These are phyloP conservation scores for Ogataea trehalophila DNA, from an alignment of 805 yeast species.

Conservation along the genomic window DNA sequence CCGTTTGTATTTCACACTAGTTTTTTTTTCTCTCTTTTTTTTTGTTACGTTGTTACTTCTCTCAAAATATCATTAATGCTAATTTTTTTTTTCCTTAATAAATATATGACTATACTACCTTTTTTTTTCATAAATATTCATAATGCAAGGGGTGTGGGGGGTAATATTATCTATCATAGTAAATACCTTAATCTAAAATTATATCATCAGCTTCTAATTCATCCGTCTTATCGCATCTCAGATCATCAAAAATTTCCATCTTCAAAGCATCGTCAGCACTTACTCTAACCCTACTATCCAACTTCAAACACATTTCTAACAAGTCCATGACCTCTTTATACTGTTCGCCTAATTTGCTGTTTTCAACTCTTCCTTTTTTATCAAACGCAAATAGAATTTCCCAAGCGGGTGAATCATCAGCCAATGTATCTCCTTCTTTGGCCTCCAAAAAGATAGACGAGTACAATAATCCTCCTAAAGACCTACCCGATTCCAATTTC, in stretches of 20 bases:
- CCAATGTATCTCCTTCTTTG: slow-evolving; percentile 53
- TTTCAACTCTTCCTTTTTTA: slow-evolving; percentile 34
- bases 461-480: slow-evolving; percentile 37
- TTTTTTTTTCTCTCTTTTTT: neutral
- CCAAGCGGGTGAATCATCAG: slow-evolving; percentile 65
- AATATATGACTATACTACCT: too few species aligned
- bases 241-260: slow-evolving; percentile 54
- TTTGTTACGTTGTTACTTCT: too few species aligned
- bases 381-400: slow-evolving; percentile 54
- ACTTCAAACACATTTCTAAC: slow-evolving; percentile 50
- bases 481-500: slow-evolving; percentile 41
- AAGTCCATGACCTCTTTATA: slow-evolving; percentile 47
- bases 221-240: slow-evolving; percentile 14
- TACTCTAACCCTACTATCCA: slow-evolving; percentile 55
- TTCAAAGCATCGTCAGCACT: slow-evolving; percentile 53
- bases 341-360: slow-evolving; percentile 33
- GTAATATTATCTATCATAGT: neutral
- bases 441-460: slow-evolving; percentile 41
- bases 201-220: slow-evolving; percentile 19
- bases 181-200: slow-evolving; percentile 16
- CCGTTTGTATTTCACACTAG: neutral
- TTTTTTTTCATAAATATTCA: too few species aligned
- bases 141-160: too few species aligned
- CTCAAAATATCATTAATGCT: too few species aligned
- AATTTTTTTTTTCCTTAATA: too few species aligned